Base-by-base conservation (phyloP, 495 filamentous ascomycete genomes). In the Penicillium tannophilum region DNA sequence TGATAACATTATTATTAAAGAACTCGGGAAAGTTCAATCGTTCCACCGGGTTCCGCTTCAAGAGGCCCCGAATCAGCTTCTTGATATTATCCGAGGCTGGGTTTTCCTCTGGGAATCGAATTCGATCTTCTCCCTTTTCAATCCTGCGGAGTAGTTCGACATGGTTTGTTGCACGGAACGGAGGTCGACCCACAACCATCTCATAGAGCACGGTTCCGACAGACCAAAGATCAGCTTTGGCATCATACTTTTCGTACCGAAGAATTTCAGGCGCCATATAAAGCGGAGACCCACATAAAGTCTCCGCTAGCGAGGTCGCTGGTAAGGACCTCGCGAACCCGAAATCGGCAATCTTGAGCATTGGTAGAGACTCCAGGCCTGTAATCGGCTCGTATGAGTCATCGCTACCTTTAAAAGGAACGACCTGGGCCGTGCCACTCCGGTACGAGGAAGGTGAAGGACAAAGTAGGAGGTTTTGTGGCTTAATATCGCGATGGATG, bases 251-350 rank as follows among this genome's bases (percentile, higher is more conserved):
- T 69, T 98, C 93, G 64, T 97, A 98, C 43, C 93, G 86, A 43
- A 98, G 83, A 58, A 98, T 98, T 74, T 98, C 94, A 2, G 94
- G 94, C 1, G 94, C 94, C 94, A 98, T 98, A 74, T 98, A 98
- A 24, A 98, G 81, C 14, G 94, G 94, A n/a, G 94, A 98, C 33
- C 94, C 94, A 71, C 94, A 98, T 6, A 98, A 81, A 3, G 94
- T 98, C 69, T 98, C 94, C 8, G 94, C 94, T 44, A 98, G 79
- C 2, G 93, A 91, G 1, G 93, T 93, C 10, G 88, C 82, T 7
- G 93, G 93, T 47, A 98, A 77, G 45, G 93, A 90, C 49, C 94
- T 86, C 52, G 94, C 94, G 68, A 98, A 98, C 2, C 94, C 94
- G 63, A 98, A 98, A 76, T 98, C 94, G 11, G 94, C 94, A 65